Base-by-base conservation (phyloP, 2,329 filamentous ascomycete genomes). In the Ploettnerulaceae sp. region DNA sequence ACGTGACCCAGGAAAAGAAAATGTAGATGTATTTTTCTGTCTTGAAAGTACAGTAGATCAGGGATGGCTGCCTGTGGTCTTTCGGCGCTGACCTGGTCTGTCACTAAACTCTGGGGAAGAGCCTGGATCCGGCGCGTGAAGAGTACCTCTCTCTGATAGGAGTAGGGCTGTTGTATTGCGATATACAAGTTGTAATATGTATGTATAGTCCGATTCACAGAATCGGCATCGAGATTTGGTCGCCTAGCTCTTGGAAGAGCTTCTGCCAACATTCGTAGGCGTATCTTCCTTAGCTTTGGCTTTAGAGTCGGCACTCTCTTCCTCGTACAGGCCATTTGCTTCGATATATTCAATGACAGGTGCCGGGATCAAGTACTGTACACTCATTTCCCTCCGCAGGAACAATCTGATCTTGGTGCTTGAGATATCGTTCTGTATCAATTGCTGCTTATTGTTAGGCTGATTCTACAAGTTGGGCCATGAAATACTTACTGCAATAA, bases 321-420 rank as follows among this genome's bases (percentile, higher is more conserved):
- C 79, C 48, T 74, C 70, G 59, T 86, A 88, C 3, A 88, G 67
- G 28, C 73, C 71, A 52, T 86, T 74, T 52, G 84, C 71, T 47
- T 83, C 75, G 51, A 89, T 87, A 61, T 89, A 88, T 47, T 82
- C 71, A 45, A 89, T 85, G 37, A 91, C 86, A 3, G 80, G 79
- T 32, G 82, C 78, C 0, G 88, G 87, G 25, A 88, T 82, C 21
- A 81, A 59, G 61, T 90, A 91, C 53, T 86, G 79, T 7, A 94
- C 86, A 57, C 84, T 89, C 82, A 93, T 86, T 54, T 89, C 81
- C 60, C 85, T 77, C 61, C 85, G 79, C 25, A 90, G 66, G 62
- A 94, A 87, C 3, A 94, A 71, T 32, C 90, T 80, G 51, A 95
- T 90, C 70, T 95, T 82, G 9, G 79, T 83, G 53, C 84, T 89